phyloP scores from a whole-genome alignment of 805 yeast species.

The Wickerhamiella spandovensis region DNA sequence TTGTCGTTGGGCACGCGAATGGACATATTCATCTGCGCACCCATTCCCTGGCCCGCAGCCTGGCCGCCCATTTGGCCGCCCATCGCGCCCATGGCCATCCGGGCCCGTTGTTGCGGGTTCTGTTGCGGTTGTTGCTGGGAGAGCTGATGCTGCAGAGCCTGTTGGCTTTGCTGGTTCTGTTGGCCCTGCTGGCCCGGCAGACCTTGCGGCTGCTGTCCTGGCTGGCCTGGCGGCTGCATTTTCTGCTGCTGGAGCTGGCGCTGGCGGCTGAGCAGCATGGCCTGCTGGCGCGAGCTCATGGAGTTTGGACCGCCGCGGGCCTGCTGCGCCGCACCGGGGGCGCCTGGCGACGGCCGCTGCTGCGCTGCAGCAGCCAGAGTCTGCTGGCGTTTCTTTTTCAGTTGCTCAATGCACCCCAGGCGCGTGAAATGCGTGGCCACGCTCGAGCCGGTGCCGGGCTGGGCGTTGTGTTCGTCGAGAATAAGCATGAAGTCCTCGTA shows the following conservation, averaged over 20 bases:
- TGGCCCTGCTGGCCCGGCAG: slow-evolving; percentile 13
- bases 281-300: not conserved
- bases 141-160: slow-evolving; percentile 16
- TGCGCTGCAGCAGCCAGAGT: slow-evolving; percentile 13
- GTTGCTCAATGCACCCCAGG: slow-evolving; percentile 75
- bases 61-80: not conserved
- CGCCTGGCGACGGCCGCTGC: slow-evolving; percentile 11
- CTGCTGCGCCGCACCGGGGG: slow-evolving; percentile 9
- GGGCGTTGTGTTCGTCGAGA: slow-evolving; percentile 36
- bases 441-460: slow-evolving; percentile 28
- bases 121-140: slow-evolving; percentile 12
- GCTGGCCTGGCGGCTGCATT: slow-evolving; percentile 18
- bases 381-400: slow-evolving; percentile 49
- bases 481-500: slow-evolving; percentile 83
- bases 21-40: not conserved
- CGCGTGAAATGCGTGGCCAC: slow-evolving; percentile 62
- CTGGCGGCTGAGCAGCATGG: not conserved
- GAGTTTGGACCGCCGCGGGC: not conserved
- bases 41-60: not conserved
- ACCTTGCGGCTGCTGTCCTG: slow-evolving; percentile 21
- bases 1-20: not conserved
- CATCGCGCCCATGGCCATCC: not conserved
- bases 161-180: slow-evolving; percentile 6
- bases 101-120: not conserved
- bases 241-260: slow-evolving; percentile 12